Evolutionary conservation across 257 asterid genomes (phyloP).

Genomic region (Forsythia viridissima): DNA sequence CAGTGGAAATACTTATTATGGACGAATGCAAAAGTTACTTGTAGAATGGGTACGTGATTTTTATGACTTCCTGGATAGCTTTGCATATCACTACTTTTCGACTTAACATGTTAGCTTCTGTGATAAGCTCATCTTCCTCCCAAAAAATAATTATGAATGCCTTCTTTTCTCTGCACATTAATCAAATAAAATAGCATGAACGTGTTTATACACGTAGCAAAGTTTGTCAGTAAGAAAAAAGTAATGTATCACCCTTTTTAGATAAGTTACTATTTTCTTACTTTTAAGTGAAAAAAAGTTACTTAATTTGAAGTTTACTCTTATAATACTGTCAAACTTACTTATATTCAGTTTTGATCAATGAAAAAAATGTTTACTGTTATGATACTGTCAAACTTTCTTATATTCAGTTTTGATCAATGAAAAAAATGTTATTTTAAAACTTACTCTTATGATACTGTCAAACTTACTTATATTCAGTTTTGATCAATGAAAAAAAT

Average conservation of each 20-base stretch:
- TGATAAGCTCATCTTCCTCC: background rate
- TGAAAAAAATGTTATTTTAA: background rate
- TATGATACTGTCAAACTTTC: background rate
- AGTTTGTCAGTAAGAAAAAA: background rate
- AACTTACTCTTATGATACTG: background rate
- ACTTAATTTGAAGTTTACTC: background rate
- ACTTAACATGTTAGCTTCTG: background rate
- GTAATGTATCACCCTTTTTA: background rate
- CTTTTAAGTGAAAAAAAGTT: background rate
- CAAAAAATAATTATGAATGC: background rate
- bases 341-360: background rate
- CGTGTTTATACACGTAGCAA: background rate
- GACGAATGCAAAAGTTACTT: slow-evolving; percentile 59
- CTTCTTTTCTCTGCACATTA: background rate
- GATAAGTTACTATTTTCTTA: background rate
- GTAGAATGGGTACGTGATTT: slow-evolving; percentile 74
- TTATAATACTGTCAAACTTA: background rate
- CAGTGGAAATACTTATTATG: slow-evolving; percentile 56
- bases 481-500: background rate
- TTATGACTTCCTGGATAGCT: slow-evolving; percentile 20
- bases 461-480: background rate
- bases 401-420: background rate
- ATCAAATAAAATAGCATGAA: background rate
- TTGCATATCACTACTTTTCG: background rate
- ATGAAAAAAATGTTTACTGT: background rate